Evolutionary conservation across 73 alveolate species (phyloP), one percentile per base, ranked within the genome.

Genomic region (Tetrahymena elliotti): DNA sequence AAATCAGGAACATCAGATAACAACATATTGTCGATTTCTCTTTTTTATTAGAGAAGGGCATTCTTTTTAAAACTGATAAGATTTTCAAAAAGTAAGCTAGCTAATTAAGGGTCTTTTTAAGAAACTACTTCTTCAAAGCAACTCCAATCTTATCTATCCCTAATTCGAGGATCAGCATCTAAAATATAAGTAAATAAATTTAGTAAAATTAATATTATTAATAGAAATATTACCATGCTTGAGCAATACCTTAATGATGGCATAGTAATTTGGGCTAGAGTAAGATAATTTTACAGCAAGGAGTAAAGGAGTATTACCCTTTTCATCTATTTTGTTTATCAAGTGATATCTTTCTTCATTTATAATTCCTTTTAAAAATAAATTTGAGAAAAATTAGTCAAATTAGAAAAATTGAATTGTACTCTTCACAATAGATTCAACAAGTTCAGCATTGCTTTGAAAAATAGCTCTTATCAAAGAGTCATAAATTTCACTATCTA

Each of bases 61-160:
- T 83, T 82, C 93, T 93, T 38, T 95, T 96, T 97, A 88, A 94
- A 93, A 52, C 35, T 95, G 53, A 84, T 94, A 31, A 96, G 94
- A 41, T 97, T 94, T 53, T 98, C 99, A 95, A 98, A 98, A 20
- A 97, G 93, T 20, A 98, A 84, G 33, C 98, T 97, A 16, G 98
- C 95, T 24, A 97, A 96, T 83, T 97, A 83, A 22, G 96, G 93
- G 84, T 98, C 98, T 36, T 84, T 84, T 38, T 95, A 33, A 24
- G 97, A 93, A 22, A 97, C 98, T 20, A 99, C 98, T 95, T 98
- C 99, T 93, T 97, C 99, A 93, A 98, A 97, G 2, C 96, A 88
- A 31, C 98, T 88, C 99, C 99, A 98, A 15, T 99, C 99, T 53
- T 94, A 83, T 13, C 35, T 36, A 94, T 98, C 99, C 94, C 96